These are phyloP conservation scores for Myochromella boudieri DNA, from an alignment of 768 basidiomycete species.

Conservation along the genomic window DNA sequence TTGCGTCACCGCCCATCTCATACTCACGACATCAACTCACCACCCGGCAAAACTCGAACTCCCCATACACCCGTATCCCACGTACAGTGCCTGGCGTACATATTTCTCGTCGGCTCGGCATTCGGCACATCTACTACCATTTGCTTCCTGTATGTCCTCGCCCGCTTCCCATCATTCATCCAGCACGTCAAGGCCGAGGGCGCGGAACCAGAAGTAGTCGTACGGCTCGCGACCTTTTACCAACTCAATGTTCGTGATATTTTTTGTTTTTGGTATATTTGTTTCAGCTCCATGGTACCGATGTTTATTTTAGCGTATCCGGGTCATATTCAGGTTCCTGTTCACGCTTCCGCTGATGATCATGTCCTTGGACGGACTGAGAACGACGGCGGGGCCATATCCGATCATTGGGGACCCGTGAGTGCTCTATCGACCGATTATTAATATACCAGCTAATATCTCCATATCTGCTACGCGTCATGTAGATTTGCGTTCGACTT, in stretches of 20 bases:
- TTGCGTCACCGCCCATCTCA: too few relatives aligned
- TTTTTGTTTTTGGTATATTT: background rate
- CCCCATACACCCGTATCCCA: background rate
- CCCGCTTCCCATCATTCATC: conserved; percentile 70
- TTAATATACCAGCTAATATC: too few relatives aligned
- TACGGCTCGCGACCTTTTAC: conserved; percentile 73
- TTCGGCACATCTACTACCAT: conserved; percentile 68
- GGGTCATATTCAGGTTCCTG: conserved; percentile 74
- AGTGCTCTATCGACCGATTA: too few relatives aligned
- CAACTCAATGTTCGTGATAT: conserved; percentile 65
- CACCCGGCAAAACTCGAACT: background rate
- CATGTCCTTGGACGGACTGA: conserved; percentile 64
- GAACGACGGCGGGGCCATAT: conserved; percentile 44
- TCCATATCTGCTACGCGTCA: too few relatives aligned
- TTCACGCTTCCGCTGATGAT: conserved; percentile 70
- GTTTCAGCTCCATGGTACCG: background rate
- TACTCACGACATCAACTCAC: conserved; percentile 15
- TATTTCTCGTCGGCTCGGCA: conserved; percentile 70
- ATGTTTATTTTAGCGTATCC: conserved; percentile 46
- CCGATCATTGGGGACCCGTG: conserved; percentile 55
- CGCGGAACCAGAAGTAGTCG: conserved; percentile 71
- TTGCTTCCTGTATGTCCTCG: conserved; percentile 70
- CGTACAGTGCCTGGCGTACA: conserved; percentile 67
- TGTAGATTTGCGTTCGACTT: conserved; percentile 80
- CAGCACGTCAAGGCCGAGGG: conserved; percentile 70